Base-by-base conservation (phyloP, 805 yeast species). In the Saccharomycopsis sp. region DNA sequence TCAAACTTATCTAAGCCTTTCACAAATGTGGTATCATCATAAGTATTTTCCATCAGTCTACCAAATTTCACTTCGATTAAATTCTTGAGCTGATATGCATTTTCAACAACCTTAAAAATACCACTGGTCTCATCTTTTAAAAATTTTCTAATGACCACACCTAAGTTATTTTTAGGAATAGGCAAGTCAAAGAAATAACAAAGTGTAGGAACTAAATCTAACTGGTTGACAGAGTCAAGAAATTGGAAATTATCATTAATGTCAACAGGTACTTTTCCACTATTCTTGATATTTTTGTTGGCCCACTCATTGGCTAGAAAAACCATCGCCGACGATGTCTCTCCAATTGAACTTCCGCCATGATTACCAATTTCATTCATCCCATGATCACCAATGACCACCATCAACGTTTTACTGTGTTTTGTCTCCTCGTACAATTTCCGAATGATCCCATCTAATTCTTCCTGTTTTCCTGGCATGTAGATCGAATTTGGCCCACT, bases 301-400 rank as follows among this genome's bases (percentile, higher is more conserved):
- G 43, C 20, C 33, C 22, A 47, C 46, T 37, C 11, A 4, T 54
- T 47, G 0, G 96, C 81, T 0, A 84, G 64, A 35, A 90, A 70
- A 1, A 79, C 64, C 56, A 93, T 55, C 0, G 83, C 97, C 1
- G 98, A 82, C 13, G 88, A 83, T 0, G 97, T 90, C 61, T 93
- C 99, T 1, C 96, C 95, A 0, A 71, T 59, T 2, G 96, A 84
- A 0, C 97, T 85, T 1, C 97, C 99, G 5, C 99, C 99, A 60
- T 93, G 97, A 55, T 89, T 90, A 1, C 96, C 96, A 0, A 89
- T 82, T n/a, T 75, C 71, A 57, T 86, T 95, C 96, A 87, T 87
- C 5, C 96, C 97, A 60, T 89, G 97, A 55, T 89, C 97, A 0
- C 97, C 97, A 68, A 85, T 64, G 0, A 89, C 74, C 4, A 89